Evolutionary conservation across 176 grass and related monocot genomes (phyloP), one percentile per base, ranked within the genome.

Genomic region (Olyra latifolia): DNA sequence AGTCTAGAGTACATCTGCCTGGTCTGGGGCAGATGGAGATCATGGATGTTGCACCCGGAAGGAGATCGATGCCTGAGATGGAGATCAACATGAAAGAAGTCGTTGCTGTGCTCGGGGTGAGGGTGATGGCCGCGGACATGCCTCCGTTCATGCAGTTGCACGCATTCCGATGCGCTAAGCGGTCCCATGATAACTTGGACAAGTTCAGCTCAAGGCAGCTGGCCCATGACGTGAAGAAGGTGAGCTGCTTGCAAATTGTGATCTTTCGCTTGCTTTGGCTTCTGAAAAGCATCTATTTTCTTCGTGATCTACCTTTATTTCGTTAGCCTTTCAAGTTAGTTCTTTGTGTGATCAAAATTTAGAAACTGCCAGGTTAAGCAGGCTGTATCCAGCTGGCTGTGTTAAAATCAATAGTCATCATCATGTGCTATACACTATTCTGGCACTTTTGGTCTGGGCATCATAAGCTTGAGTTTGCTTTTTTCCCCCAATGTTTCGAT

Each of bases 151-250:
- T 95, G 93, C 93, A 95, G 65, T 38, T 92, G 32, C 89, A 95
- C 69, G 93, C 93, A 5, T 84, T 95, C 67, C 77, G 84, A 66
- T 95, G 93, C 20, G 93, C 89, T 23, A 88, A 86, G 39, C 72
- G 93, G 48, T 88, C 88, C 24, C 80, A 83, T 80, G 89, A 88
- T 12, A 84, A 52, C 87, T 78, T 92, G 84, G 87, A 87, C 55
- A 86, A 84, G 49, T 95, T 92, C 88, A 95, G 89, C 73, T 91
- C 93, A 19, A 90, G 93, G 85, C 87, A 92, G 80, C 80, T 92
- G 84, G 89, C 93, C 62, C 93, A 95, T 83, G 89, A 95, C 62
- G 69, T 92, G 40, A 95, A 92, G 87, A 95, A 89, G 93, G 93
- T 92, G 55, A 85, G 72, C 8, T 25, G 20, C 14, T 4, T 44